phyloP scores from a whole-genome alignment of 225 moss, liverwort and hornwort species.

The Ulota crispa region DNA sequence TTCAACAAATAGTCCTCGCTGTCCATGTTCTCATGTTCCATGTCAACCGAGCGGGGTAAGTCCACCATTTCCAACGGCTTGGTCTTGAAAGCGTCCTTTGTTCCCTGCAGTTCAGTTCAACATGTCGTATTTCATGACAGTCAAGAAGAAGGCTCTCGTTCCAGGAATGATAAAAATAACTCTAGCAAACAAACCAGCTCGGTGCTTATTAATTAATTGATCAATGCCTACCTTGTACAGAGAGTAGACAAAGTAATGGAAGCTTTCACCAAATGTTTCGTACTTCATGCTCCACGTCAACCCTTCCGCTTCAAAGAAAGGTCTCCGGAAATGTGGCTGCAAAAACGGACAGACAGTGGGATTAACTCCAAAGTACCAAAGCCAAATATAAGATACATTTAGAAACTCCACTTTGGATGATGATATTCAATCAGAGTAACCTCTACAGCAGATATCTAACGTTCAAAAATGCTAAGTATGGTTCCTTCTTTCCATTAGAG shows the following conservation, averaged over 20 bases:
- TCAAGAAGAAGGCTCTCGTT: background rate
- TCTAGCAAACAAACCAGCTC: background rate
- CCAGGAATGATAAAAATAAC: background rate
- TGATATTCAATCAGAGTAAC: background rate
- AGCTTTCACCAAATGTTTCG: slow-evolving; percentile 79
- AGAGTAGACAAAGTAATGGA: slow-evolving; percentile 89
- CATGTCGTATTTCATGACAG: slow-evolving; percentile 2
- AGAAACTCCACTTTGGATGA: background rate
- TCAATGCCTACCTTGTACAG: slow-evolving; percentile 61
- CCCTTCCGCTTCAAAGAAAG: slow-evolving; percentile 77
- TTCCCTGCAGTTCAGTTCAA: slow-evolving; percentile 53
- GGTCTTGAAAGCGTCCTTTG: slow-evolving; percentile 34
- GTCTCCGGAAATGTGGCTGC: slow-evolving; percentile 90
- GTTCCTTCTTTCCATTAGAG: background rate
- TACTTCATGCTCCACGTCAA: slow-evolving; percentile 82
- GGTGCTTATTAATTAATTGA: background rate
- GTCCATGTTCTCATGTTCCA: slow-evolving; percentile 93
- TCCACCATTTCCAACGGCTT: background rate
- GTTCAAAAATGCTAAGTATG: background rate
- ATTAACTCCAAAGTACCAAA: background rate
- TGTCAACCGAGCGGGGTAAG: slow-evolving; percentile 26
- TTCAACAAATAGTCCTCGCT: slow-evolving; percentile 71
- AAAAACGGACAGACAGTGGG: background rate
- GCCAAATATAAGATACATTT: too few relatives aligned
- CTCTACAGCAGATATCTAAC: background rate